Conservation (phyloP, 371 early-diverging fungal species). For the Capniomyces stellatus region DNA sequence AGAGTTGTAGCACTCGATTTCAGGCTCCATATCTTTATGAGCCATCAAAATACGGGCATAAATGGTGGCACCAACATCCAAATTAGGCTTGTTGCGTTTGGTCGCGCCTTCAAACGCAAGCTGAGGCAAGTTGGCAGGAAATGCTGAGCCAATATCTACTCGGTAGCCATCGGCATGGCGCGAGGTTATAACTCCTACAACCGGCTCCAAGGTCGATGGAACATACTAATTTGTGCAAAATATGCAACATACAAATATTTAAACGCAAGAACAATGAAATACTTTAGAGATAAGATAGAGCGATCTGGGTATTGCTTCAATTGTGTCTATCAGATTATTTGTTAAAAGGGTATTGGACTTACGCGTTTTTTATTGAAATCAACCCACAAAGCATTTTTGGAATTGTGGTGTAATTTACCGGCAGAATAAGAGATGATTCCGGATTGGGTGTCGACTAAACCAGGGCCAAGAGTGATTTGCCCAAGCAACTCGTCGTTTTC, state of each 20-base stretch:
- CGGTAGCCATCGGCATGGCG: slow-evolving; percentile 59
- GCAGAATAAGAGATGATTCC: neutral
- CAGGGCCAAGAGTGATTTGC: neutral
- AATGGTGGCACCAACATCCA: slow-evolving; percentile 56
- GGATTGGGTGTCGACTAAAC: neutral
- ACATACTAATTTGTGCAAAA: slow-evolving; percentile 58
- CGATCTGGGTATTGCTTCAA: too few species aligned
- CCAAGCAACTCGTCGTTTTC: neutral
- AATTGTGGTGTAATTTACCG: neutral
- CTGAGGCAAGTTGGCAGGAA: slow-evolving; percentile 51
- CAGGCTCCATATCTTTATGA: slow-evolving; percentile 90
- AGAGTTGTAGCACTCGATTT: slow-evolving; percentile 75
- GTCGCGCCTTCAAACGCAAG: slow-evolving; percentile 92
- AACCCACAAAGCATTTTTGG: neutral
- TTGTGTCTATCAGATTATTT: neutral
- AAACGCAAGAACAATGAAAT: too few species aligned
- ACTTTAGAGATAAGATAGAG: too few species aligned
- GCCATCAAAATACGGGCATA: slow-evolving; percentile 74
- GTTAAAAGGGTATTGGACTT: neutral
- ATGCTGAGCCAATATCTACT: slow-evolving; percentile 85
- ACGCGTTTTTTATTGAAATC: slow-evolving; percentile 2
- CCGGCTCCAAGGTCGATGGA: slow-evolving; percentile 66
- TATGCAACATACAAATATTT: too few species aligned
- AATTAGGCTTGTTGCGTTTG: slow-evolving; percentile 72
- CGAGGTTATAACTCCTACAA: slow-evolving; percentile 59